These are phyloP conservation scores for Penicillium daleae DNA, from an alignment of 495 filamentous ascomycete genomes.

Conservation along the genomic window DNA sequence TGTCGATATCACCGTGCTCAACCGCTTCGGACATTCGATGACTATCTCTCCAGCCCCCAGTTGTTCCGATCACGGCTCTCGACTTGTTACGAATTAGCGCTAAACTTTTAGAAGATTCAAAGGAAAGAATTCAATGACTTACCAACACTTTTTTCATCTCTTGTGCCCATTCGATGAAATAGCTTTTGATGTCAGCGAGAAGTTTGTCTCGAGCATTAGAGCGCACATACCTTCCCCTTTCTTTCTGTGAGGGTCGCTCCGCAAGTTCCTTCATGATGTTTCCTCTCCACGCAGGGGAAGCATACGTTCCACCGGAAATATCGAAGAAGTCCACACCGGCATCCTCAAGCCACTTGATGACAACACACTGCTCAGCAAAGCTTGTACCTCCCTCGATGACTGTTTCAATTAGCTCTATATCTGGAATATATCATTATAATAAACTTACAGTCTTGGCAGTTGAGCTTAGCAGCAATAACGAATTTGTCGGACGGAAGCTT, in stretches of 20 bases:
- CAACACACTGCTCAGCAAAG: constrained; percentile 25
- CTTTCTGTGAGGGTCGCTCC: constrained; percentile 21
- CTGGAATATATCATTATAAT: neutral
- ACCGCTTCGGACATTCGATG: constrained; percentile 24
- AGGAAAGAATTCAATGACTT: neutral
- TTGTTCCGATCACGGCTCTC: constrained; percentile 24
- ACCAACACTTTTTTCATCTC: constrained; percentile 26
- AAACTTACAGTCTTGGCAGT: constrained; percentile 24
- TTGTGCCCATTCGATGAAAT: constrained; percentile 26
- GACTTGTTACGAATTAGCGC: constrained; percentile 10
- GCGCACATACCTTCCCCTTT: constrained; percentile 15
- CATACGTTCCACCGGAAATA: constrained; percentile 26
- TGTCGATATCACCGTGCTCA: constrained; percentile 21
- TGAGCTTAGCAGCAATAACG: constrained; percentile 23
- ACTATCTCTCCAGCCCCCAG: constrained; percentile 24
- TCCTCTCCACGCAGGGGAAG: constrained; percentile 25
- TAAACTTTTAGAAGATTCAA: neutral
- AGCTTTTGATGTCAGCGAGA: constrained; percentile 7
- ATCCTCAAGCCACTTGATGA: constrained; percentile 25
- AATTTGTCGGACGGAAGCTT: constrained; percentile 20
- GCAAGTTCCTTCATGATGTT: constrained; percentile 24
- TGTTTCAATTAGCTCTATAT: neutral
- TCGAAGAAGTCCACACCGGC: constrained; percentile 26
- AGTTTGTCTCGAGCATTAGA: neutral
- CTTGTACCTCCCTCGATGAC: constrained; percentile 22